Evolutionary conservation across 345 rosid genomes (phyloP).

Genomic region (Eucalyptus fibrosa): DNA sequence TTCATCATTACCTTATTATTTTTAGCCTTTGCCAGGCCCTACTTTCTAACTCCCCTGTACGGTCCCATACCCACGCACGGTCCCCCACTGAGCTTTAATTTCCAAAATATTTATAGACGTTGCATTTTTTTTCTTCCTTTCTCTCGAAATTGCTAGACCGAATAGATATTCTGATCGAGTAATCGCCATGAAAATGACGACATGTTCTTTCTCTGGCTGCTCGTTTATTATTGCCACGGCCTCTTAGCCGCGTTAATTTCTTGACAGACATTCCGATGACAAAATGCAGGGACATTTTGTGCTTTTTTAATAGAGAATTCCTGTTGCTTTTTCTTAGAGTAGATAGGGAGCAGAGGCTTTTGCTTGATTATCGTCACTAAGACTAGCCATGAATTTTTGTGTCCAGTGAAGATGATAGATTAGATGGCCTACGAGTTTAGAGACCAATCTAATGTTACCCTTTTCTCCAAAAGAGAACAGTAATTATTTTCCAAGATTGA

Average conservation of each 20-base stretch:
- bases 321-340: not conserved
- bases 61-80: not conserved
- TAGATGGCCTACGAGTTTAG: not conserved
- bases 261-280: not conserved
- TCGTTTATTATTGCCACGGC: not conserved
- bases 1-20: constrained; percentile 52
- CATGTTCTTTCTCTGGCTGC: not conserved
- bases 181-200: not conserved
- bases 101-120: not conserved
- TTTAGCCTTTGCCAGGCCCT: constrained; percentile 1
- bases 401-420: not conserved
- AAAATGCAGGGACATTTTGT: not conserved
- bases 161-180: not conserved
- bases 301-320: not conserved
- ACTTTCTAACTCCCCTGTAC: constrained; percentile 3
- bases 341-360: not conserved
- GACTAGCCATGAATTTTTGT: not conserved
- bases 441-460: not conserved
- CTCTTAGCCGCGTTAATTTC: not conserved
- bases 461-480: not conserved
- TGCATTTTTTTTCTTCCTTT: not conserved
- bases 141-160: not conserved
- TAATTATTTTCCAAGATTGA: not conserved
- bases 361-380: not conserved
- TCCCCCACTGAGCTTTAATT: not conserved